Evolutionary conservation across 176 grass and related monocot genomes (phyloP).

Genomic region (Aegilops bicornis): DNA sequence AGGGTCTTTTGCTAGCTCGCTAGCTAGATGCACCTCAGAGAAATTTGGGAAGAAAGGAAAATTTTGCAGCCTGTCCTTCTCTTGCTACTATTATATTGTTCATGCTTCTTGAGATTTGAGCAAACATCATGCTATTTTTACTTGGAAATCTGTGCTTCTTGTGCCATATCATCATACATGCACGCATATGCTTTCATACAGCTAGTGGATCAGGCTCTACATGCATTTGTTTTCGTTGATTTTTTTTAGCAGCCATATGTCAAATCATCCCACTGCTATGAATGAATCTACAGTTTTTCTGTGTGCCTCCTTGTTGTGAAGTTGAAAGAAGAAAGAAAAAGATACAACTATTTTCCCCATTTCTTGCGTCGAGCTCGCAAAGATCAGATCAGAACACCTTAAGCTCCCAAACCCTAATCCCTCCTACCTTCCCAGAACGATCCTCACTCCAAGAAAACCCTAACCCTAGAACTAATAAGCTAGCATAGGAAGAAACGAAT

Average conservation of each 20-base stretch:
- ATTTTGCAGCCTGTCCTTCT: slow-evolving; percentile 21
- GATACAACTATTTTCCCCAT: slow-evolving; percentile 12
- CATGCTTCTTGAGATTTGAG: slow-evolving; percentile 46
- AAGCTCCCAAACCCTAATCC: slow-evolving; percentile 37
- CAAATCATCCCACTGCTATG: slow-evolving; percentile 30
- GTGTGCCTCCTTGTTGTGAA: slow-evolving; percentile 15
- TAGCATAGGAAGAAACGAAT: background rate
- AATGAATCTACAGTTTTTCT: slow-evolving; percentile 43
- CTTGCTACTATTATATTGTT: slow-evolving; percentile 30
- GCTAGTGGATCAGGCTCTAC: slow-evolving; percentile 22
- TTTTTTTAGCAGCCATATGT: slow-evolving; percentile 14
- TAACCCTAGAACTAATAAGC: slow-evolving; percentile 46
- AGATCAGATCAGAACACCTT: slow-evolving; percentile 17
- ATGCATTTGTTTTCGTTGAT: slow-evolving; percentile 27
- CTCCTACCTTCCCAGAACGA: slow-evolving; percentile 16
- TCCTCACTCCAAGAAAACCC: slow-evolving; percentile 45
- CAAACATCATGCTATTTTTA: slow-evolving; percentile 30
- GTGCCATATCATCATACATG: slow-evolving; percentile 48
- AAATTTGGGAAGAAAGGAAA: slow-evolving; percentile 11
- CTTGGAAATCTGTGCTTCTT: slow-evolving; percentile 43
- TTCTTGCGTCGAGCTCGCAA: slow-evolving; percentile 25
- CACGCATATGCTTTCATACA: slow-evolving; percentile 35
- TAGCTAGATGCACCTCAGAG: slow-evolving; percentile 28
- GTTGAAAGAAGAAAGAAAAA: slow-evolving; percentile 2
- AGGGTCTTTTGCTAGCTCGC: background rate